phyloP scores from a whole-genome alignment of 257 asterid genomes.

The Echites panduratus region DNA sequence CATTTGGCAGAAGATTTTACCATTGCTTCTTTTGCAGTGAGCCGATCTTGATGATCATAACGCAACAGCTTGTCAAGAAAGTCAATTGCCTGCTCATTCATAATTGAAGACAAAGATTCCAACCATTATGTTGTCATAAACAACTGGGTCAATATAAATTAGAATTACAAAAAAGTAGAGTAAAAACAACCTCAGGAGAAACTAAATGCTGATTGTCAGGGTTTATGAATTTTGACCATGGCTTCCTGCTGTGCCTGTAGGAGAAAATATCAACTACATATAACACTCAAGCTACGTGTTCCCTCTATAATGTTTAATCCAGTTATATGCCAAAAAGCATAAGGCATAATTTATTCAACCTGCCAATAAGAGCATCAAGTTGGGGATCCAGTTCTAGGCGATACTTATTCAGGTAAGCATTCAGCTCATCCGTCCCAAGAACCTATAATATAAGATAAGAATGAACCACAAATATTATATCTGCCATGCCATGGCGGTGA shows the following conservation, averaged over 20 bases:
- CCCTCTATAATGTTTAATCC: neutral
- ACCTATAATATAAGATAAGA: conserved; percentile 20
- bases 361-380: conserved; percentile 37
- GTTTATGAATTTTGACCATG: conserved; percentile 37
- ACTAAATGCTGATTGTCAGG: conserved; percentile 39
- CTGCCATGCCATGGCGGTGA: neutral
- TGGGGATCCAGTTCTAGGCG: conserved; percentile 34
- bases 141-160: neutral
- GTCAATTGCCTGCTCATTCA: conserved; percentile 33
- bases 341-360: conserved; percentile 15
- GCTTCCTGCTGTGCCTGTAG: conserved; percentile 40
- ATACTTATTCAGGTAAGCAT: conserved; percentile 36
- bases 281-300: neutral
- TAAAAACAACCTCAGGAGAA: conserved; percentile 32
- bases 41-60: conserved; percentile 40
- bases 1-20: conserved; percentile 9
- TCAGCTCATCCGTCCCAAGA: conserved; percentile 39
- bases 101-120: neutral
- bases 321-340: neutral
- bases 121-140: neutral
- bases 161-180: neutral
- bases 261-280: conserved; percentile 8
- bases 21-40: conserved; percentile 41
- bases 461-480: neutral
- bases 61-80: conserved; percentile 42